A percentile compares a stretch with the other conserved stretches of the same genome.
phyloP scores from a whole-genome alignment of 2,329 filamentous ascomycete genomes.

The Aspergillus novofumigatus region DNA sequence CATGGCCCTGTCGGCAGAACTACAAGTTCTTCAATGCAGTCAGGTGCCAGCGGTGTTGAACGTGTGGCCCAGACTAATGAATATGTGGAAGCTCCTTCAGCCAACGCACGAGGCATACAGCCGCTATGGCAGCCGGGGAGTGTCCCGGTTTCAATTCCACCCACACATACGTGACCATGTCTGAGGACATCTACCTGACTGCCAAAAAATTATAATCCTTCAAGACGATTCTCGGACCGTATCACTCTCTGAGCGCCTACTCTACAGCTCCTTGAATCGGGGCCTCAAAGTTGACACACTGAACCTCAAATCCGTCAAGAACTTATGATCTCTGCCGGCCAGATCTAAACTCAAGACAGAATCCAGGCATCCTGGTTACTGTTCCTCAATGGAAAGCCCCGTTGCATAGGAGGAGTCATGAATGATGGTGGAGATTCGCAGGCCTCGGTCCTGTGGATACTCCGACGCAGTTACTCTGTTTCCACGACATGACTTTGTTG shows the following conservation, averaged over 20 bases:
- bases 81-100: slow-evolving; percentile 19
- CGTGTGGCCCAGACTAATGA: slow-evolving; percentile 19
- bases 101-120: slow-evolving; percentile 25
- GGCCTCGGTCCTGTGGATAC: not conserved
- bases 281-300: not conserved
- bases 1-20: slow-evolving; percentile 16
- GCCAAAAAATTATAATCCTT: not conserved
- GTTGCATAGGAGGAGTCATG: not conserved
- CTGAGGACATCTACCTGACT: not conserved
- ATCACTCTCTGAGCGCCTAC: not conserved
- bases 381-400: not conserved
- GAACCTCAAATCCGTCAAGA: not conserved
- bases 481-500: not conserved
- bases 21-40: slow-evolving; percentile 13
- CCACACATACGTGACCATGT: slow-evolving; percentile 15
- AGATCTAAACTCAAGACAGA: no score
- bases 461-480: no score
- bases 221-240: not conserved
- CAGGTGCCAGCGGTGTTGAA: slow-evolving; percentile 11
- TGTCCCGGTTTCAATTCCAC: slow-evolving; percentile 27
- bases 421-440: not conserved
- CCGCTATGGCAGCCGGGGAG: slow-evolving; percentile 23
- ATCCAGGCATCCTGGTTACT: not conserved
- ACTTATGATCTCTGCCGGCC: not conserved
- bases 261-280: not conserved